These are phyloP conservation scores for Leccinum sublutescens DNA, from an alignment of 768 basidiomycete species.

Conservation along the genomic window DNA sequence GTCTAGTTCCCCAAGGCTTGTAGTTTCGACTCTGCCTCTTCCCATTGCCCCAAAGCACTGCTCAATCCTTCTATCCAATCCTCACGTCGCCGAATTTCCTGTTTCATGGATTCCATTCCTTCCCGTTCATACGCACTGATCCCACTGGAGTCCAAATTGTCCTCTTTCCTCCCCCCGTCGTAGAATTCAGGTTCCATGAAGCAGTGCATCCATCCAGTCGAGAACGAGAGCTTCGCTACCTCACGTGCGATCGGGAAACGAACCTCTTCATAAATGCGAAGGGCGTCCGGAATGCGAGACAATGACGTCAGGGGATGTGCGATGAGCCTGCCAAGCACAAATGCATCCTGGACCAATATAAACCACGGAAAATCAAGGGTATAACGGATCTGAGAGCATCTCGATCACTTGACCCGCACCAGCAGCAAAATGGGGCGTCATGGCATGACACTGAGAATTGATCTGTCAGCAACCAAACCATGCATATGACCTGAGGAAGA, in stretches of 20 bases:
- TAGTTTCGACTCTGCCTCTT: slow-evolving; percentile 15
- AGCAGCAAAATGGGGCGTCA: slow-evolving; percentile 24
- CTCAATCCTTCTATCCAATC: slow-evolving; percentile 10
- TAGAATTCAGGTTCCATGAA: slow-evolving; percentile 20
- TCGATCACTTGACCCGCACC: slow-evolving; percentile 30
- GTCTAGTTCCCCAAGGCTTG: neutral
- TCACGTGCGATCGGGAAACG: slow-evolving; percentile 15
- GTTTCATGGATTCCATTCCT: slow-evolving; percentile 18
- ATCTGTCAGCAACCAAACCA: neutral
- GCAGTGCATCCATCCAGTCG: neutral
- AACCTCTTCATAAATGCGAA: slow-evolving; percentile 12
- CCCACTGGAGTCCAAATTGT: slow-evolving; percentile 5
- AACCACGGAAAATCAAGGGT: neutral
- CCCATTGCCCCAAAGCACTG: slow-evolving; percentile 17
- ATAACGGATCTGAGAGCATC: slow-evolving; percentile 1
- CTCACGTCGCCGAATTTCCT: slow-evolving; percentile 15
- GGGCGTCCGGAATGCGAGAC: neutral
- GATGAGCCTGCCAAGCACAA: slow-evolving; percentile 23
- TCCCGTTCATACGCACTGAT: slow-evolving; percentile 15
- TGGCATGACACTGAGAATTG: slow-evolving; percentile 19
- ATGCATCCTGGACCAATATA: slow-evolving; percentile 13
- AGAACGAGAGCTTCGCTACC: slow-evolving; percentile 15
- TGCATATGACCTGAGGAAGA: neutral
- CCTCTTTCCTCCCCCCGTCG: slow-evolving; percentile 17
- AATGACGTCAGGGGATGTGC: slow-evolving; percentile 19